These are phyloP conservation scores for Aureobasidium sp. DNA, from an alignment of 2,329 filamentous ascomycete species.

Conservation along the genomic window DNA sequence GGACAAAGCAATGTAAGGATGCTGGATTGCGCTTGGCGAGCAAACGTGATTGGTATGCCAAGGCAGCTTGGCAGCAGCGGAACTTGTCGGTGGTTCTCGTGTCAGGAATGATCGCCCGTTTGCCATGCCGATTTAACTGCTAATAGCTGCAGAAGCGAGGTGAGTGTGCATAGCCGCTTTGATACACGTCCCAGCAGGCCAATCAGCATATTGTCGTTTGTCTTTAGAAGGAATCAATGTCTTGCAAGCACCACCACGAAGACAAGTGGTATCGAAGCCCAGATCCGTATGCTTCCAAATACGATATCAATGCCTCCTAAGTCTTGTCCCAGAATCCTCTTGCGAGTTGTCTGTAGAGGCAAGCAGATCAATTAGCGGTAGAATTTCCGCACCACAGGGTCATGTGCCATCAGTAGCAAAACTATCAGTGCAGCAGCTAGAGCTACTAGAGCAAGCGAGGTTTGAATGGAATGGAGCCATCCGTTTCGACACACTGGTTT, in stretches of 20 bases:
- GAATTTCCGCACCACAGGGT: background rate
- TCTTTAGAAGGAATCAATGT: background rate
- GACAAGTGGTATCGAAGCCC: background rate
- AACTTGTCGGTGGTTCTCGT: background rate
- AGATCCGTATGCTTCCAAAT: background rate
- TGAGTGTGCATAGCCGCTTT: conserved; percentile 1
- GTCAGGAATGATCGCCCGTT: background rate
- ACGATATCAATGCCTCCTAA: background rate
- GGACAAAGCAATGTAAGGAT: background rate
- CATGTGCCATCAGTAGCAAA: background rate
- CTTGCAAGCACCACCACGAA: background rate
- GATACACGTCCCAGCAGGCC: background rate
- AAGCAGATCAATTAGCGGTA: background rate
- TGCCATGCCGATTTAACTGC: conserved; percentile 3
- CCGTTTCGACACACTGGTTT: background rate
- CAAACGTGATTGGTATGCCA: conserved; percentile 2
- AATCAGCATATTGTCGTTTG: background rate
- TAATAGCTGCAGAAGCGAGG: conserved; percentile 8
- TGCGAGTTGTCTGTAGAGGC: background rate
- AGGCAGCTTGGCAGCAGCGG: conserved; percentile 3
- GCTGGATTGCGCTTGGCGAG: background rate
- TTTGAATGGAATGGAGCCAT: background rate
- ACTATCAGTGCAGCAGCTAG: background rate
- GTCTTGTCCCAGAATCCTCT: background rate
- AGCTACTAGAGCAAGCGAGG: background rate